Conservation (phyloP, 164 flowering plant species). For the Dillenia turbinata region DNA sequence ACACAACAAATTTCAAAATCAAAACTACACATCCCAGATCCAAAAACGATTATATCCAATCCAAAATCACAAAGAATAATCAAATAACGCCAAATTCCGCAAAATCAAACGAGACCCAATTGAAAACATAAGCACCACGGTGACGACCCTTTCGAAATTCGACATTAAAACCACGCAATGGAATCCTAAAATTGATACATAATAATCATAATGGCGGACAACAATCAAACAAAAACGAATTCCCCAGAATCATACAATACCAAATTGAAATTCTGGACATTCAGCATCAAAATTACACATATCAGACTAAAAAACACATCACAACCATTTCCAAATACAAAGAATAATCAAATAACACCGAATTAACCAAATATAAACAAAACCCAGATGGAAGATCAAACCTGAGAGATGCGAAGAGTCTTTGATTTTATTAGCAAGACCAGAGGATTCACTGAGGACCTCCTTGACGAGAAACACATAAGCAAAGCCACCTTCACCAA, state of each 20-base stretch:
- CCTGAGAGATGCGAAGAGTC: slow-evolving; percentile 77
- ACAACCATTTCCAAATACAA: no score
- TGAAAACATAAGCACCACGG: no score
- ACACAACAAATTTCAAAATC: no score
- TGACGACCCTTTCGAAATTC: no score
- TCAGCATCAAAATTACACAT: no score
- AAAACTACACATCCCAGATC: background rate
- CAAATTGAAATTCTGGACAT: no score
- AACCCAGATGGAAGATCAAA: slow-evolving; percentile 16
- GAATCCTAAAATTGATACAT: background rate
- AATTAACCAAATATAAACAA: no score
- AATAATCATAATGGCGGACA: no score
- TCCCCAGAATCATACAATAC: no score
- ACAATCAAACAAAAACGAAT: no score
- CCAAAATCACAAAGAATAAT: background rate
- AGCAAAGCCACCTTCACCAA: slow-evolving; percentile 96
- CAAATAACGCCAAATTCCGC: background rate
- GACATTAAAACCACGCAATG: no score
- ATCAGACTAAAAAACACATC: background rate
- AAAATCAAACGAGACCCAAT: background rate
- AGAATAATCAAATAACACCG: no score
- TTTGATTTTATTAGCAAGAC: slow-evolving; percentile 59
- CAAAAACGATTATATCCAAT: background rate
- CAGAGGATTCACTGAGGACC: slow-evolving; percentile 40
- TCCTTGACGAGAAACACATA: slow-evolving; percentile 83